Base-by-base conservation (phyloP, 495 filamentous ascomycete genomes). In the Xylaria acuta region DNA sequence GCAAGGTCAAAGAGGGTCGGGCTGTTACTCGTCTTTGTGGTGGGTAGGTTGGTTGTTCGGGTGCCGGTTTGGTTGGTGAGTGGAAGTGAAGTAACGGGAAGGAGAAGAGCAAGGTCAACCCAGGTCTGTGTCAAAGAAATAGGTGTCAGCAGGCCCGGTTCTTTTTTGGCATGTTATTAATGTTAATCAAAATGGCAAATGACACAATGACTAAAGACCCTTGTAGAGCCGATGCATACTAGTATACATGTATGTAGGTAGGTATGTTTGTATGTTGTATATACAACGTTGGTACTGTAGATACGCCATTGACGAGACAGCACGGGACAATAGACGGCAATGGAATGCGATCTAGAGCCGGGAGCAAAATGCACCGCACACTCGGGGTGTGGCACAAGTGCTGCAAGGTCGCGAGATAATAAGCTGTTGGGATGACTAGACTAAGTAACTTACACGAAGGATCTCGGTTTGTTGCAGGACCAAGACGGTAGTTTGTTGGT, bases 131-230 rank as follows among this genome's bases (percentile, higher is more conserved):
- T 67, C 49, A 67, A 67, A 67, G 47, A 56, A 30, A 43, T 36
- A 40, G 18, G 49, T 67, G 65, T 67, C 65, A 67, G 65, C 65
- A 43, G 65, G 65, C 32, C n/a, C 30, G 49, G n/a, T 67, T 56
- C 65, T 56, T 56, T 53, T 56, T 36, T 40, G n/a, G 3, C 34
- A 34, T 14, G 62, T 32, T 49, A 34, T 64, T 64, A 47, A 40
- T 64, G 40, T 32, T 25, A 41, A 40, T 41, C 25, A 38, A 49
- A 53, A 51, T 38, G 32, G 43, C 45, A 64, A 47, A 64, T 64
- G 41, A n/a, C 62, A 60, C 32, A n/a, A 38, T 60, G 58, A 38
- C 38, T 25, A 22, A 36, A n/a, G 43, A 66, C 30, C 45, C 64
- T 45, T 38, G 64, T 25, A 6, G 6, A 5, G 64, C 32, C 11